Conservation (phyloP, 2,329 filamentous ascomycete genomes). For the Pseudophaeomoniella oleicola region DNA sequence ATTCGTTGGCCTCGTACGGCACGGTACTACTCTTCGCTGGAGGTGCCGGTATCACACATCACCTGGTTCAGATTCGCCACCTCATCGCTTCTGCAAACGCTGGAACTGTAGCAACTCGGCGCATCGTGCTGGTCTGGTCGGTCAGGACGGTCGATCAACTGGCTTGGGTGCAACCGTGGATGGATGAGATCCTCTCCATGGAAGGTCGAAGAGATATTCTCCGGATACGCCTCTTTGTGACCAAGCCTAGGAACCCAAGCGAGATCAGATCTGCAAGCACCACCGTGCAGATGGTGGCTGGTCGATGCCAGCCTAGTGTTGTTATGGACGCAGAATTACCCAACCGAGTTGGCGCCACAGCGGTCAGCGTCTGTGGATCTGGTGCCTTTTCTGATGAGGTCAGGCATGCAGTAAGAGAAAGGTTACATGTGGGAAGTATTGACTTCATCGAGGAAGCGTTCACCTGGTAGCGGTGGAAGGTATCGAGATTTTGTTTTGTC, state of each 20-base stretch:
- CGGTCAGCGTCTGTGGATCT: constrained; percentile 48
- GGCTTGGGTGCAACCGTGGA: constrained; percentile 50
- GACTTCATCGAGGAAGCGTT: constrained; percentile 54
- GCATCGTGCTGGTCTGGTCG: constrained; percentile 48
- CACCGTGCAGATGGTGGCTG: constrained; percentile 47
- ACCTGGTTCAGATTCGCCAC: constrained; percentile 45
- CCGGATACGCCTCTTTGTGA: constrained; percentile 47
- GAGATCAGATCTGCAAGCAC: constrained; percentile 43
- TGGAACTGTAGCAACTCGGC: constrained; percentile 41
- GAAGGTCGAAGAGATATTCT: constrained; percentile 44
- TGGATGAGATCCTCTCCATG: constrained; percentile 49
- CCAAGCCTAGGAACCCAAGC: constrained; percentile 38
- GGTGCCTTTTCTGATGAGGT: constrained; percentile 50
- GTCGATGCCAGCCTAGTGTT: constrained; percentile 39
- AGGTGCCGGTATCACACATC: constrained; percentile 53
- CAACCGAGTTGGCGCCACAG: constrained; percentile 41
- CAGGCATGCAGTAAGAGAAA: constrained; percentile 35
- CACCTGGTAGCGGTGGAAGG: too few species aligned
- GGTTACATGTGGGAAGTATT: constrained; percentile 35
- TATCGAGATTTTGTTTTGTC: too few species aligned
- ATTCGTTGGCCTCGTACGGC: constrained; percentile 45
- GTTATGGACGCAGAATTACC: constrained; percentile 43
- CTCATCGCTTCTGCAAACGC: constrained; percentile 38
- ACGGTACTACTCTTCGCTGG: constrained; percentile 52
- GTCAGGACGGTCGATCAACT: constrained; percentile 46